Evolutionary conservation across 1,284 basidiomycete species (phyloP), one percentile per base, ranked within the genome.

Genomic region (Rhodotorula glutinis): DNA sequence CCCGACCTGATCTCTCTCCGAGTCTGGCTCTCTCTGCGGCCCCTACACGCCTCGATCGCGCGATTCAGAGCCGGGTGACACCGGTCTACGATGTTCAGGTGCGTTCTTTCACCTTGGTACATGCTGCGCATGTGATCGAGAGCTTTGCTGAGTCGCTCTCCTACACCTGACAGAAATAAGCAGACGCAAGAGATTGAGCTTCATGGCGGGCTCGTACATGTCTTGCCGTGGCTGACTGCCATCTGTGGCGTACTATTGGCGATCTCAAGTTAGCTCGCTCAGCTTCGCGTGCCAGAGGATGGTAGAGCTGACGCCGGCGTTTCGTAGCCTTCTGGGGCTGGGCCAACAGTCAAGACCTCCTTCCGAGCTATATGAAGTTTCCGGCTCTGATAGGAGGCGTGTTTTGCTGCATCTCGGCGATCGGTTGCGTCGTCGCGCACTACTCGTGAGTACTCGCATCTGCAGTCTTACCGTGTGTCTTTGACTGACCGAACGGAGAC

Each of bases 341-440:
- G 38, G 40, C 29, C 4, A 9, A 9, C 13, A 52, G 49, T 30
- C n/a, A 44, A 13, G 27, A 33, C 19, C 40, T 41, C 0, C 60
- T 62, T 0, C 60, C 60, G 19, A 5, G 16, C 17, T 62, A 40
- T 33, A 9, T 55, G 11, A 25, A 23, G 19, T 2, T 2, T 5
- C 53, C 60, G 2, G 60, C 60, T 13, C 11, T 62, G 23, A 11
- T 62, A 5, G 60, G 53, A 11, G 53, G 53, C n/a, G 11, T 49
- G 29, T 46, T n/a, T 43, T 47, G n/a, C n/a, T 53, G 10, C 17
- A 3, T 47, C 8, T 25, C 33, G 17, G 60, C 44, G 1, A 8
- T 47, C 11, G 9, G 30, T 33, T 55, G 60, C 53, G 17, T 62
- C 23, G 53, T 27, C 3, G 53, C 53, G 1, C 55, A 38, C 25